Conservation (phyloP, 2,329 filamentous ascomycete species). For the Paraphoma chrysanthemicola region DNA sequence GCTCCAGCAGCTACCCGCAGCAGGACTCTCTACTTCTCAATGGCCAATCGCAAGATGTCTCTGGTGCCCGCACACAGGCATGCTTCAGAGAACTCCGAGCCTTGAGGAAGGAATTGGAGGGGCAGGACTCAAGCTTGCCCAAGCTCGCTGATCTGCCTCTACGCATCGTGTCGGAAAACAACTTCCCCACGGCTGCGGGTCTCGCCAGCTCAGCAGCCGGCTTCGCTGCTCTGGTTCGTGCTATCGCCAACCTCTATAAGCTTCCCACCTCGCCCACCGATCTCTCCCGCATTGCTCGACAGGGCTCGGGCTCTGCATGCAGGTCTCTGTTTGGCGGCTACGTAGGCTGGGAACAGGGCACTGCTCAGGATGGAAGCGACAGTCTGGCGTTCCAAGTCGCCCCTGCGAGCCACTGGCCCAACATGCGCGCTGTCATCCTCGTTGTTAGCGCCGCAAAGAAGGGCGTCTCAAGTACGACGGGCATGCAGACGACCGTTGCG, state of each 20-base stretch:
- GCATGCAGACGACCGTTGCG: slow-evolving; percentile 96
- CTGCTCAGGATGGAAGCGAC: slow-evolving; percentile 78
- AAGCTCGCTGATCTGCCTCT: slow-evolving; percentile 80
- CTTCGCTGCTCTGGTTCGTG: slow-evolving; percentile 74
- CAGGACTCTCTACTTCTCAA: slow-evolving; percentile 84
- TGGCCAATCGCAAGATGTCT: slow-evolving; percentile 80
- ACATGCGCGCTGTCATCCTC: slow-evolving; percentile 90
- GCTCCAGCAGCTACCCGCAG: slow-evolving; percentile 73
- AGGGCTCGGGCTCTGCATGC: slow-evolving; percentile 94
- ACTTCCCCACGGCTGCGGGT: slow-evolving; percentile 97
- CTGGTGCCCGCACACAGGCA: slow-evolving; percentile 88
- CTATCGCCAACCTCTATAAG: slow-evolving; percentile 90
- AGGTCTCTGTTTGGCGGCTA: slow-evolving; percentile 93
- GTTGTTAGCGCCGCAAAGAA: slow-evolving; percentile 96
- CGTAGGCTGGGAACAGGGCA: slow-evolving; percentile 90
- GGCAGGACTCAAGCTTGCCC: slow-evolving; percentile 74
- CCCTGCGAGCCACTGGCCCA: slow-evolving; percentile 88
- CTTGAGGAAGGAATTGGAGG: slow-evolving; percentile 78
- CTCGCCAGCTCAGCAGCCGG: slow-evolving; percentile 73
- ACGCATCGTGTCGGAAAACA: slow-evolving; percentile 93
- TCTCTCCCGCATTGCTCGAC: slow-evolving; percentile 86
- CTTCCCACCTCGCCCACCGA: slow-evolving; percentile 82
- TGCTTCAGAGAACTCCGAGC: slow-evolving; percentile 87
- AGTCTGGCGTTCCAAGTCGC: slow-evolving; percentile 89
- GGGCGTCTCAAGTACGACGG: slow-evolving; percentile 87